Base-by-base conservation (phyloP, 495 filamentous ascomycete species). In the Penicillium salamii region DNA sequence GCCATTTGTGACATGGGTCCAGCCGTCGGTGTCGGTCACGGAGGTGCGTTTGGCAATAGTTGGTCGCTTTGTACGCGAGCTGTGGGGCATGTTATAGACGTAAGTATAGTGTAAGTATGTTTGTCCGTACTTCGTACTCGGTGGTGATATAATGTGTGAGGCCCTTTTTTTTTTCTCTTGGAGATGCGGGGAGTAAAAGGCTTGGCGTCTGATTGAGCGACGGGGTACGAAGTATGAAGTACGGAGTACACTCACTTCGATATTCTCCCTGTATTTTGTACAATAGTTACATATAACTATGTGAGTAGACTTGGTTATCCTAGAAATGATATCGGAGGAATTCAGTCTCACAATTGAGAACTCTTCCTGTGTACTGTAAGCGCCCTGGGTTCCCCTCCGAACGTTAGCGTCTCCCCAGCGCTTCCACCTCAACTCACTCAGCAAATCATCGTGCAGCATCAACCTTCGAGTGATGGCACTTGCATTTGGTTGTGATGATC, bases 1-100 rank as follows among this genome's bases (percentile, higher is more conserved):
- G 12, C 58, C 59, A 20, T 59, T 70, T 35, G 71, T 64, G 53
- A 83, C 70, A 59, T 82, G 79, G 24, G 78, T 79, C 80, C 80
- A 83, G 67, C 80, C 79, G 28, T 76, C 64, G 23, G 66, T 50
- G 58, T 74, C 76, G 36, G 69, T 73, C 43, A 81, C 53, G 65
- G 75, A 50, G 42, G 68, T 61, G 24, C 71, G 67, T 56, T 82
- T 81, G 42, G 67, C 53, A 21, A 36, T 40, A 21, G 52, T 54
- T 43, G 53, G 39, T 18, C 52, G 61, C 37, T 71, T 74, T 49
- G 69, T 70, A 31, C 72, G 74, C n/a, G 68, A 66, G 21, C 61
- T 74, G 57, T 77, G 72, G 44, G 77, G 71, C 78, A 80, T 81
- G n/a, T 13, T 29, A 39, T 39, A 20, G 26, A 47, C 38, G 29